Evolutionary conservation across 2,329 filamentous ascomycete species (phyloP).

Genomic region (Xylaria sp.): DNA sequence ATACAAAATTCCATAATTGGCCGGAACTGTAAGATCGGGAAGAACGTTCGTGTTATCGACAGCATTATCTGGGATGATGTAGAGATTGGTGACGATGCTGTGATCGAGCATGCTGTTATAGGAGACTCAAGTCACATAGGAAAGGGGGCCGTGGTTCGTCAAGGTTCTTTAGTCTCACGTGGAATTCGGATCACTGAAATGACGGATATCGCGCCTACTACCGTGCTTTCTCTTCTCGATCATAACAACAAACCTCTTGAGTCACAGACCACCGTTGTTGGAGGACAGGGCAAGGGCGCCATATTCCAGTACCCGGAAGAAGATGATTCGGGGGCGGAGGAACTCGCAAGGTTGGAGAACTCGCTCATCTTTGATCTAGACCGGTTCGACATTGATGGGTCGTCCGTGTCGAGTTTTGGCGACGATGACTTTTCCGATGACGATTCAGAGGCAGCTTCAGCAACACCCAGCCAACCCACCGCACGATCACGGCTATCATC

Average conservation of each 20-base stretch:
- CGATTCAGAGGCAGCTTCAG: constrained; percentile 65
- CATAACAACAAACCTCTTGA: constrained; percentile 46
- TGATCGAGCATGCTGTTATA: constrained; percentile 75
- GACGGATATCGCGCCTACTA: constrained; percentile 50
- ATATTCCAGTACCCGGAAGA: constrained; percentile 53
- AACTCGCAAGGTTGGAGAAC: constrained; percentile 59
- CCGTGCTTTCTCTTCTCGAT: constrained; percentile 47
- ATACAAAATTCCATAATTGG: constrained; percentile 83
- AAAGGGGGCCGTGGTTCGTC: constrained; percentile 69
- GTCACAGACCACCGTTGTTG: constrained; percentile 54
- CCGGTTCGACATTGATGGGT: constrained; percentile 58
- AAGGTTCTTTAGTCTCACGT: constrained; percentile 80
- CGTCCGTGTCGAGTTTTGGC: constrained; percentile 63
- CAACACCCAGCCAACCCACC: constrained; percentile 60
- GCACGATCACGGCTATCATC: constrained; percentile 72
- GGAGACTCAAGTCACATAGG: constrained; percentile 76
- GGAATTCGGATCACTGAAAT: constrained; percentile 74
- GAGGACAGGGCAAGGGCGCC: constrained; percentile 57
- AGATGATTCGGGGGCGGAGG: constrained; percentile 56
- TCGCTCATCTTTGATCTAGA: constrained; percentile 61
- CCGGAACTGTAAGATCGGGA: constrained; percentile 83
- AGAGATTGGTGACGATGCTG: constrained; percentile 75
- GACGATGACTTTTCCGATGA: constrained; percentile 70
- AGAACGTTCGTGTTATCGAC: constrained; percentile 77
- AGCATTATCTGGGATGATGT: constrained; percentile 90